phyloP scores from a whole-genome alignment of 306 rosid species.

The Ormosia emarginata region DNA sequence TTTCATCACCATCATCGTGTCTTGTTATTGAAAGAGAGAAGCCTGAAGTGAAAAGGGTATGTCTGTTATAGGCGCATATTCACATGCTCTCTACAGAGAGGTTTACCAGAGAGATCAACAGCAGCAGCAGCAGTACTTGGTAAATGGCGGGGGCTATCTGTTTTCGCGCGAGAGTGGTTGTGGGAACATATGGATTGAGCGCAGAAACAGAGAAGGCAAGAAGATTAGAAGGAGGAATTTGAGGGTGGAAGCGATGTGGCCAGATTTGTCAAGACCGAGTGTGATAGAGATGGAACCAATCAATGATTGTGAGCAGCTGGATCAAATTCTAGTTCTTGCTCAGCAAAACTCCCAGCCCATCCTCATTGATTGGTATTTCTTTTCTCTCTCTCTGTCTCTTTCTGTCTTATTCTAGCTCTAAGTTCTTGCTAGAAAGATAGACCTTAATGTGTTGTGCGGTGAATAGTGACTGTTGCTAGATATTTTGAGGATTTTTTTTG shows the following conservation, averaged over 20 bases:
- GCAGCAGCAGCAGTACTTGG: neutral
- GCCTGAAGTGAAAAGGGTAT: slow-evolving; percentile 27
- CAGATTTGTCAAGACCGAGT: slow-evolving; percentile 56
- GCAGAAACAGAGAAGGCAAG: slow-evolving; percentile 38
- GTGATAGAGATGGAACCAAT: slow-evolving; percentile 58
- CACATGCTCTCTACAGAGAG: slow-evolving; percentile 51
- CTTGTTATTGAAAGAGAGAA: neutral
- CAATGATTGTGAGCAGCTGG: slow-evolving; percentile 59
- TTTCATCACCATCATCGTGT: neutral
- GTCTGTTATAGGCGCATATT: slow-evolving; percentile 59
- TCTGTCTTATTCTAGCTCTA: neutral
- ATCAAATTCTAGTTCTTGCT: slow-evolving; percentile 60
- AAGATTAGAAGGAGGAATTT: slow-evolving; percentile 36
- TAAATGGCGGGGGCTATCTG: slow-evolving; percentile 17
- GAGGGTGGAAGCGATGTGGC: slow-evolving; percentile 55
- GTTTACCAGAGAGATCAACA: slow-evolving; percentile 44
- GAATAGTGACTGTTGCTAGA: neutral
- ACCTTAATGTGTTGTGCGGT: neutral
- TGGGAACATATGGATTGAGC: slow-evolving; percentile 31
- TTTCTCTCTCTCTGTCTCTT: neutral
- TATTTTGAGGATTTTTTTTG: neutral
- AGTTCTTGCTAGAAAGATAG: neutral
- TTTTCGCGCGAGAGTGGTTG: slow-evolving; percentile 23
- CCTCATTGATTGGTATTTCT: slow-evolving; percentile 70
- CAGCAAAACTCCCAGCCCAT: slow-evolving; percentile 55